phyloP scores from a whole-genome alignment of 352 stramenopile genomes.

The Aphanomyces cochlioides region DNA sequence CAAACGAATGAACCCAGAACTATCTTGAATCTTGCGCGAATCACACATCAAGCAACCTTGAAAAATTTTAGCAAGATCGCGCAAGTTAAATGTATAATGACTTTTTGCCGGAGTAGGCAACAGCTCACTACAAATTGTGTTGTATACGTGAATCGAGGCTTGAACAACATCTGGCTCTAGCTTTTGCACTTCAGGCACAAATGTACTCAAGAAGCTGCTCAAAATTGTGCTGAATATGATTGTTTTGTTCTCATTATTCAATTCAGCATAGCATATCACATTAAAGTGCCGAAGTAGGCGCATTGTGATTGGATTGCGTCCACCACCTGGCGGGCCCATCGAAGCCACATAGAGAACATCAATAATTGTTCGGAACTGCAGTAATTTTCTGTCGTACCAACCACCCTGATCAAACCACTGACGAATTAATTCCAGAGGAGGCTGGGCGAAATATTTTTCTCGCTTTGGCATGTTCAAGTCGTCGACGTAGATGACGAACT shows the following conservation, averaged over 20 bases:
- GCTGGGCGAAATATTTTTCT: conserved; percentile 93
- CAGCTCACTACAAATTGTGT: conserved; percentile 84
- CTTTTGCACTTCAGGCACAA: conserved; percentile 49
- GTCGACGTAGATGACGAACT: conserved; percentile 93
- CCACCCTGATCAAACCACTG: conserved; percentile 93
- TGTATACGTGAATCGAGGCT: conserved; percentile 88
- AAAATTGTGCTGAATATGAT: conserved; percentile 94
- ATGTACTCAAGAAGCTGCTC: conserved; percentile 68
- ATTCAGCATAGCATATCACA: conserved; percentile 88
- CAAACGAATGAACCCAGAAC: conserved; percentile 72
- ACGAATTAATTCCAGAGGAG: conserved; percentile 91
- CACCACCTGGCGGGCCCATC: conserved; percentile 90
- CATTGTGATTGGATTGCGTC: conserved; percentile 88
- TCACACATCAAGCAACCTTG: conserved; percentile 89
- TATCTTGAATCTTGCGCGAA: conserved; percentile 57
- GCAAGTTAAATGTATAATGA: conserved; percentile 95
- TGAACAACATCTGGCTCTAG: conserved; percentile 69
- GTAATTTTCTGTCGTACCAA: conserved; percentile 93
- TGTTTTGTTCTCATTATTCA: conserved; percentile 84
- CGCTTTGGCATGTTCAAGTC: conserved; percentile 95
- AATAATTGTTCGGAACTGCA: conserved; percentile 86
- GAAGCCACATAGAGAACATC: conserved; percentile 87
- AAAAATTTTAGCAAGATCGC: conserved; percentile 92
- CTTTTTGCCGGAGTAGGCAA: conserved; percentile 92
- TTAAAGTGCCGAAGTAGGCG: conserved; percentile 92